Conservation (phyloP, 495 filamentous ascomycete species). For the Penicillium angulare region DNA sequence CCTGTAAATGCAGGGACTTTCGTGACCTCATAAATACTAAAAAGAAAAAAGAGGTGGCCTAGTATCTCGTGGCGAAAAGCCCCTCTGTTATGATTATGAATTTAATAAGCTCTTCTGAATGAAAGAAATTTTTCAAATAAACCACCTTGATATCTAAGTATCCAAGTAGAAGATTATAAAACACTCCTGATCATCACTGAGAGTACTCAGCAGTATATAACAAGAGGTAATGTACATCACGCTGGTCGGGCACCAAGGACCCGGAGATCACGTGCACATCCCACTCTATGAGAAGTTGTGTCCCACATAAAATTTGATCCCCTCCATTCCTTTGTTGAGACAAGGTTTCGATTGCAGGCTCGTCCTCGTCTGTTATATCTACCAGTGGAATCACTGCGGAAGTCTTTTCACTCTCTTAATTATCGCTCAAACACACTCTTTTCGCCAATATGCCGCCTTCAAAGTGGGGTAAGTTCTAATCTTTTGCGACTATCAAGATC, state of each 20-base stretch:
- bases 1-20: constrained; percentile 57
- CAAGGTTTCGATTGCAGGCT: constrained; percentile 22
- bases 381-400: constrained; percentile 11
- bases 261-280: constrained; percentile 22
- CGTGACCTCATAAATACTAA: not conserved
- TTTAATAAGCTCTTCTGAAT: constrained; percentile 31
- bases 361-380: constrained; percentile 11
- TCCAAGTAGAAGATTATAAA: not conserved
- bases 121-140: constrained; percentile 14
- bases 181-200: too few species aligned
- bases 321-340: constrained; percentile 26
- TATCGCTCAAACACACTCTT: constrained; percentile 9
- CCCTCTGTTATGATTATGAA: constrained; percentile 34
- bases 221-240: not conserved
- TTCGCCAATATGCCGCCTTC: constrained; percentile 44
- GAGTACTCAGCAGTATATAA: too few species aligned
- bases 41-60: constrained; percentile 20
- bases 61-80: constrained; percentile 9
- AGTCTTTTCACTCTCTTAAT: constrained; percentile 6
- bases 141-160: too few species aligned
- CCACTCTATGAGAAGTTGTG: constrained; percentile 23
- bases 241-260: constrained; percentile 23
- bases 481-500: constrained; percentile 10
- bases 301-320: constrained; percentile 36
- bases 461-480: constrained; percentile 50